phyloP scores from a whole-genome alignment of 768 basidiomycete genomes.

The Suillus hirtellus region DNA sequence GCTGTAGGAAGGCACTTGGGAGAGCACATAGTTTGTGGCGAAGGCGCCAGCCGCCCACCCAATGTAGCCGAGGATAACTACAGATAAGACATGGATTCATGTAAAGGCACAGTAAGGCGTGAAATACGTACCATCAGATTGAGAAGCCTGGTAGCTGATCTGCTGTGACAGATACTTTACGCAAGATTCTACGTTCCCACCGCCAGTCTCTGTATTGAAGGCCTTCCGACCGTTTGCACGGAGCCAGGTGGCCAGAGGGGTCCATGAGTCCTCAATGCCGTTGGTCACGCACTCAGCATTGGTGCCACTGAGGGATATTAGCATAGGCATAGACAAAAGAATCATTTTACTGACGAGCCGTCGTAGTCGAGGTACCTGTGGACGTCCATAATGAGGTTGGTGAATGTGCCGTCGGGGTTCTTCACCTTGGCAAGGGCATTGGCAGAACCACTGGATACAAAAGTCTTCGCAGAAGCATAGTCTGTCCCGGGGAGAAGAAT shows the following conservation, averaged over 20 bases:
- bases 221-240: constrained; percentile 52
- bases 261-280: constrained; percentile 49
- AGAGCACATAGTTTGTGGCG: constrained; percentile 35
- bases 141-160: constrained; percentile 45
- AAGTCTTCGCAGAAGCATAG: constrained; percentile 54
- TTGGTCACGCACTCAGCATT: constrained; percentile 52
- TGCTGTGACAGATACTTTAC: constrained; percentile 45
- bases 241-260: constrained; percentile 49
- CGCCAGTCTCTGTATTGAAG: constrained; percentile 62
- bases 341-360: constrained; percentile 41
- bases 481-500: constrained; percentile 62
- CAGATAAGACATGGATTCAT: neutral
- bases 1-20: constrained; percentile 32
- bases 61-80: constrained; percentile 54
- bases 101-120: neutral
- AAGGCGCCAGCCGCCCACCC: constrained; percentile 64
- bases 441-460: constrained; percentile 51
- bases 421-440: constrained; percentile 45
- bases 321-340: neutral
- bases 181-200: constrained; percentile 52
- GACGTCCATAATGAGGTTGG: constrained; percentile 57
- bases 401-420: constrained; percentile 46
- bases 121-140: constrained; percentile 45
- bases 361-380: constrained; percentile 64
- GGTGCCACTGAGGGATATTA: constrained; percentile 33